A percentile compares a stretch with the other conserved stretches of the same genome.
Evolutionary conservation across 139 green algal species (phyloP).

Genomic region (Pseudopediastrum boryanum): DNA sequence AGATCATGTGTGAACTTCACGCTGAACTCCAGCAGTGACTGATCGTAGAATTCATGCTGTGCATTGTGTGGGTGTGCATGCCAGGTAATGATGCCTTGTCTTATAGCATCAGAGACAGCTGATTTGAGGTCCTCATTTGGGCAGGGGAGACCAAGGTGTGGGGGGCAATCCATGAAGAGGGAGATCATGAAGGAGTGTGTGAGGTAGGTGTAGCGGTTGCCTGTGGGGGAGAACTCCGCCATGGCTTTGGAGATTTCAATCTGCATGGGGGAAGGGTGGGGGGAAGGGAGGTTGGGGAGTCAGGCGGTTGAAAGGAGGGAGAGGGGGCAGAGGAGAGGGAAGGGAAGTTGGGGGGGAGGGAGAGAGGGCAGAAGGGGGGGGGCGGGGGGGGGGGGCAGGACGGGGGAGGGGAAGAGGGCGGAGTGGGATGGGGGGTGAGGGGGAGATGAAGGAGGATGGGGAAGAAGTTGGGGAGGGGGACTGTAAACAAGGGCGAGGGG

Average conservation of each 20-base stretch:
- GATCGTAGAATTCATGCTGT: slow-evolving; percentile 61
- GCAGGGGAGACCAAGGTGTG: slow-evolving; percentile 18
- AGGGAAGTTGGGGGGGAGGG: background rate
- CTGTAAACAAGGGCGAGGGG: no score
- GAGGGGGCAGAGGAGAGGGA: background rate
- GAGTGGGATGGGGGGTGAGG: no score
- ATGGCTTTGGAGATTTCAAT: slow-evolving; percentile 8
- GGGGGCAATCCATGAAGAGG: slow-evolving; percentile 23
- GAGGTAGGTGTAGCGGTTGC: slow-evolving; percentile 21
- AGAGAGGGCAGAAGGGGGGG: background rate
- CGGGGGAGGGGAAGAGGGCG: no score
- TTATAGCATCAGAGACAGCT: background rate
- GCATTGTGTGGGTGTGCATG: slow-evolving; percentile 69
- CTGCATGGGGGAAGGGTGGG: no score
- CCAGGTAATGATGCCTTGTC: slow-evolving; percentile 56
- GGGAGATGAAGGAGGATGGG: no score
- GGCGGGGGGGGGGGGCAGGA: no score
- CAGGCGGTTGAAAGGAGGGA: background rate
- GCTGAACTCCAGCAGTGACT: slow-evolving; percentile 45
- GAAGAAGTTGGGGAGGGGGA: no score
- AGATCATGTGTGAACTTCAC: slow-evolving; percentile 57
- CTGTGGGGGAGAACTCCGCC: slow-evolving; percentile 6
- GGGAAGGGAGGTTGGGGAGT: background rate
- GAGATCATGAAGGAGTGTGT: slow-evolving; percentile 27
- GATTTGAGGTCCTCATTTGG: background rate